Evolutionary conservation across 2,329 filamentous ascomycete species (phyloP).

Genomic region (Cladosporium sphaerospermum): DNA sequence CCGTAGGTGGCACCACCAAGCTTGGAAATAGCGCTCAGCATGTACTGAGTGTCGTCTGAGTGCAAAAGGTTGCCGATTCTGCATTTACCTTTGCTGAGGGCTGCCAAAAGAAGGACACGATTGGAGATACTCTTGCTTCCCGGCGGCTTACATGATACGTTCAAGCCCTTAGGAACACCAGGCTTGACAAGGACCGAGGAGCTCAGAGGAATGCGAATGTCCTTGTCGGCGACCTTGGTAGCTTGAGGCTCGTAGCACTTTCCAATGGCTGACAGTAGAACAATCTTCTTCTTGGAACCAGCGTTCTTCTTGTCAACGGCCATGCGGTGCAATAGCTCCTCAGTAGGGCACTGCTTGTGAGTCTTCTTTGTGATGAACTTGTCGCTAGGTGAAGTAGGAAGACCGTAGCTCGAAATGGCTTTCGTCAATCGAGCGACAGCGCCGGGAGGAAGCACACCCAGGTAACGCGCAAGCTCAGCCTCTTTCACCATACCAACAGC

Average conservation of each 20-base stretch:
- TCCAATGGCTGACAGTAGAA: slow-evolving; percentile 84
- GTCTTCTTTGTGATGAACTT: slow-evolving; percentile 77
- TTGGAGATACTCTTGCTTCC: slow-evolving; percentile 98
- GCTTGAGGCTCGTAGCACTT: slow-evolving; percentile 81
- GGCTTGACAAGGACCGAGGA: slow-evolving; percentile 69
- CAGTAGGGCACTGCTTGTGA: slow-evolving; percentile 80
- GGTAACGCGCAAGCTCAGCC: slow-evolving; percentile 82
- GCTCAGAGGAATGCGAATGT: slow-evolving; percentile 77
- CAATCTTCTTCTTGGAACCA: slow-evolving; percentile 90
- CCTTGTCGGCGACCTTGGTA: slow-evolving; percentile 78
- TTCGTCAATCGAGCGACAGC: slow-evolving; percentile 87
- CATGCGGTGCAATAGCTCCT: slow-evolving; percentile 85
- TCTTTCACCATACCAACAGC: slow-evolving; percentile 99
- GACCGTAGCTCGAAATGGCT: slow-evolving; percentile 87
- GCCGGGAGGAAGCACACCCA: slow-evolving; percentile 77
- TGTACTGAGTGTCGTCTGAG: slow-evolving; percentile 94
- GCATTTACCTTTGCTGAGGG: slow-evolving; percentile 78
- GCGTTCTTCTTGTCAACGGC: slow-evolving; percentile 98
- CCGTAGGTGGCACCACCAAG: slow-evolving; percentile 82
- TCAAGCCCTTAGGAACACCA: slow-evolving; percentile 58
- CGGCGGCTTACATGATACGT: slow-evolving; percentile 75
- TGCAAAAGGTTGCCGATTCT: slow-evolving; percentile 88
- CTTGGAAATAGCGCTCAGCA: slow-evolving; percentile 84
- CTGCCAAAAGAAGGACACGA: slow-evolving; percentile 85
- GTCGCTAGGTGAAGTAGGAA: slow-evolving; percentile 80